These are phyloP conservation scores for Marasmius sp. DNA, from an alignment of 1,284 basidiomycete species.

Conservation along the genomic window DNA sequence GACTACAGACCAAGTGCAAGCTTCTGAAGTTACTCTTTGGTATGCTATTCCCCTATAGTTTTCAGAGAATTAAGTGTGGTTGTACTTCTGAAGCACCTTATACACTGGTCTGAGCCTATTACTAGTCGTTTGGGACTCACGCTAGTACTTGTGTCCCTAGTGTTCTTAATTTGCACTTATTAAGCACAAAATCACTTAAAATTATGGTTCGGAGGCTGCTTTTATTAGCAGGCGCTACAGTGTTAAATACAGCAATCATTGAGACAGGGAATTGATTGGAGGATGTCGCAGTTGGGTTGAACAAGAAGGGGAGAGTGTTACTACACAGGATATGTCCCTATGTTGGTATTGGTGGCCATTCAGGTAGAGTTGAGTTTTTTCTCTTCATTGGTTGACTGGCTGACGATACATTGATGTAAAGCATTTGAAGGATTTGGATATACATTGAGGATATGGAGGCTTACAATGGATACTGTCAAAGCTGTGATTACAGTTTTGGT, in stretches of 20 bases:
- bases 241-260: slow-evolving; percentile 11
- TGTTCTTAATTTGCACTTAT: no score
- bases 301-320: slow-evolving; percentile 25
- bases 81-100: no score
- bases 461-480: slow-evolving; percentile 27
- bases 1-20: no score
- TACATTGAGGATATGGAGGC: slow-evolving; percentile 25
- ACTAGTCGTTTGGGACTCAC: no score
- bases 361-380: background rate
- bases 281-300: slow-evolving; percentile 24
- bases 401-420: background rate
- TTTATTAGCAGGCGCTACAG: slow-evolving; percentile 17
- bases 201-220: no score
- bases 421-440: slow-evolving; percentile 25
- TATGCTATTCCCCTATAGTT: no score
- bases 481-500: slow-evolving; percentile 25
- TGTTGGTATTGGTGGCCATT: slow-evolving; percentile 15
- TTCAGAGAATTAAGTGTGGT: no score
- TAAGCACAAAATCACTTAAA: no score
- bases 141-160: no score
- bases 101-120: no score
- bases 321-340: slow-evolving; percentile 31
- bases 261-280: slow-evolving; percentile 26
- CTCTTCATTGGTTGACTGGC: background rate
- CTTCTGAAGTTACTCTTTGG: no score